Percentiles rank a stretch among this genome's conserved stretches.
These are phyloP conservation scores for Phytophthora fragariaefolia DNA, from an alignment of 352 stramenopile genomes.

Conservation along the genomic window DNA sequence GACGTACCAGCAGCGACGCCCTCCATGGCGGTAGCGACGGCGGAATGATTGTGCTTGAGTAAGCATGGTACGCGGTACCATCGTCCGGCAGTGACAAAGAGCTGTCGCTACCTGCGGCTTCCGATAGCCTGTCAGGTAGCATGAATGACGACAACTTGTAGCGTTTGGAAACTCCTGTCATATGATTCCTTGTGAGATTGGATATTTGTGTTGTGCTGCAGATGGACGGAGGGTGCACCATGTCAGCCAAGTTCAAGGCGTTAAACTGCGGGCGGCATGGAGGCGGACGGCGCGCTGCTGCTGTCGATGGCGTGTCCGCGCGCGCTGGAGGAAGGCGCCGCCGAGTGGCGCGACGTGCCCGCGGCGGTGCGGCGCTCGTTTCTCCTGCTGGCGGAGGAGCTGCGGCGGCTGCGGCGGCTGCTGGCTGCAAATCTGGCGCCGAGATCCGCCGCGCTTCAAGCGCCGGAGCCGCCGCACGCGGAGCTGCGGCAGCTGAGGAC, in stretches of 20 bases:
- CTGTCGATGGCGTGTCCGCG: constrained; percentile 43
- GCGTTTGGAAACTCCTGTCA: too few relatives aligned
- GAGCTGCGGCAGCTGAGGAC: constrained; percentile 10
- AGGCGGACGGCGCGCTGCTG: constrained; percentile 15
- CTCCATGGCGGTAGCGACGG: constrained; percentile 23
- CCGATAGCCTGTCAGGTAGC: not conserved
- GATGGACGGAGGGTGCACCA: too few relatives aligned
- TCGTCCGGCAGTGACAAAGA: too few relatives aligned
- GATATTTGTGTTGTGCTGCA: too few relatives aligned
- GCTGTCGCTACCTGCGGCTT: not conserved
- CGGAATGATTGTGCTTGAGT: constrained; percentile 17
- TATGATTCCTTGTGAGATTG: too few relatives aligned
- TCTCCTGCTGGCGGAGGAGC: constrained; percentile 52
- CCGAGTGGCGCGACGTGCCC: constrained; percentile 53
- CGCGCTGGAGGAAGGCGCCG: constrained; percentile 40
- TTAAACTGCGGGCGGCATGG: too few relatives aligned
- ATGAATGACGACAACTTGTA: too few relatives aligned
- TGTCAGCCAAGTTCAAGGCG: too few relatives aligned
- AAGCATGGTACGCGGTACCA: not conserved
- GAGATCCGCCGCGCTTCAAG: not conserved
- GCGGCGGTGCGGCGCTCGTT: constrained; percentile 65
- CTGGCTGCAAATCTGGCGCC: constrained; percentile 10
- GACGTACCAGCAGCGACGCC: constrained; percentile 14
- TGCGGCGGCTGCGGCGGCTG: constrained; percentile 33
- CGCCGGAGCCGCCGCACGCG: not conserved